These are phyloP conservation scores for Nicotiana paniculata DNA, from an alignment of 257 asterid species.

Conservation along the genomic window DNA sequence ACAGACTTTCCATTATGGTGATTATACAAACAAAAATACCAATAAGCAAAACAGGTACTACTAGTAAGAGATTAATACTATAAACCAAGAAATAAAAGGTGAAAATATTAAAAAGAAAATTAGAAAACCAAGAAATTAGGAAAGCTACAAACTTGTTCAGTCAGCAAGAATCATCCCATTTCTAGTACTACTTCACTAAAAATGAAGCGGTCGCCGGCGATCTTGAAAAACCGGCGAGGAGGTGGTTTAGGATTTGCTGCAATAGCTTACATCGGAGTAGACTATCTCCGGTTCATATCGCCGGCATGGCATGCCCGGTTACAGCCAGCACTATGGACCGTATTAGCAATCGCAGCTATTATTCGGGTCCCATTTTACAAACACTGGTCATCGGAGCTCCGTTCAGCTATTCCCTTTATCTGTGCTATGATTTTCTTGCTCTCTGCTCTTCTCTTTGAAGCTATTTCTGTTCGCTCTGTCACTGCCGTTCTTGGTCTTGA, in stretches of 20 bases:
- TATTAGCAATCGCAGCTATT: conserved; percentile 54
- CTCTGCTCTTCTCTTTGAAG: conserved; percentile 75
- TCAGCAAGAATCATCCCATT: not conserved
- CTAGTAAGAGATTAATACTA: too few relatives aligned
- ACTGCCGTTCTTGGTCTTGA: conserved; percentile 95
- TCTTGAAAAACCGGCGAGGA: conserved; percentile 18
- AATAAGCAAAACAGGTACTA: not conserved
- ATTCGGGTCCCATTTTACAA: conserved; percentile 71
- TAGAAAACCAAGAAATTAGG: not conserved
- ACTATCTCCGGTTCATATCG: conserved; percentile 83
- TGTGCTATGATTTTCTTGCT: conserved; percentile 67
- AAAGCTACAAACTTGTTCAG: not conserved
- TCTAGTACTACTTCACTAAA: not conserved
- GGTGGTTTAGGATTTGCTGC: conserved; percentile 83
- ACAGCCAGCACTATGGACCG: conserved; percentile 79
- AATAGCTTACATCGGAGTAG: conserved; percentile 61
- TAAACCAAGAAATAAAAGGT: not conserved
- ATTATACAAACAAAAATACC: too few relatives aligned
- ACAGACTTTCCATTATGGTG: not conserved
- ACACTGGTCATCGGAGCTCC: conserved; percentile 83
- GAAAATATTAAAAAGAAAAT: not conserved
- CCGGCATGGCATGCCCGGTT: conserved; percentile 80
- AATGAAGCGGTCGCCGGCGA: conserved; percentile 25
- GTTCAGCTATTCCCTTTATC: conserved; percentile 75
- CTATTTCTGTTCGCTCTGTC: conserved; percentile 86